Evolutionary conservation across 495 filamentous ascomycete species (phyloP), one percentile per base, ranked within the genome.

Genomic region (Neurospora cerealis): DNA sequence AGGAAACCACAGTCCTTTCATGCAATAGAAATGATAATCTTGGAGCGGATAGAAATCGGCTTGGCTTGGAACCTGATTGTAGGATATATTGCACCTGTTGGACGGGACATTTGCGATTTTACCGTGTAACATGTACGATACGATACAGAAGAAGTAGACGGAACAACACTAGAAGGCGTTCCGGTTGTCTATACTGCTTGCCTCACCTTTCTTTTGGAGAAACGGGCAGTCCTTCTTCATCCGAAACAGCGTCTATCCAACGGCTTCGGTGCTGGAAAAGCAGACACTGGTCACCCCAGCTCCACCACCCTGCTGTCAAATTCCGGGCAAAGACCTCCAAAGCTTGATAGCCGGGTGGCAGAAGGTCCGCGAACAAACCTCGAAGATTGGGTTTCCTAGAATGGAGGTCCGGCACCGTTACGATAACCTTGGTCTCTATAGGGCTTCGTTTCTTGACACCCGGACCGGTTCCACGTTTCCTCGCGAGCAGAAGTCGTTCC

Each of bases 291-390:
- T 98, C 88, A 7, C 96, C 95, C 91, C 92, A 97, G 38, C 88
- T 88, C 88, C 90, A 93, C 95, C 96, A 98, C 3, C 92, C 94
- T 46, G 91, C 88, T 0, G 94, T 96, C 48, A 97, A 82, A 75
- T 94, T 89, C 48, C 96, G 83, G 5, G 94, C 94, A 85, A 98
- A 99, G 3, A 98, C 88, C 82, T 99, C 96, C 37, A 97, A 78
- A 5, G 87, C 93, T 37, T 82, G 77, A 77, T 95, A 93, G 5
- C 84, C 75, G 19, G 72, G 60, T 4, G 84, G 85, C 38, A 88
- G 69, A 38, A 86, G 72, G 39, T 79, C 74, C 36, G 85, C 81
- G 71, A 90, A 85, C 34, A 89, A 71, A 5, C 72, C 72, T 72
- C 82, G 79, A 36, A 88, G 70, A 78, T 83, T 86, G 9, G 95